These are phyloP conservation scores for Verticillium isaacii DNA, from an alignment of 2,329 filamentous ascomycete genomes.

Conservation along the genomic window DNA sequence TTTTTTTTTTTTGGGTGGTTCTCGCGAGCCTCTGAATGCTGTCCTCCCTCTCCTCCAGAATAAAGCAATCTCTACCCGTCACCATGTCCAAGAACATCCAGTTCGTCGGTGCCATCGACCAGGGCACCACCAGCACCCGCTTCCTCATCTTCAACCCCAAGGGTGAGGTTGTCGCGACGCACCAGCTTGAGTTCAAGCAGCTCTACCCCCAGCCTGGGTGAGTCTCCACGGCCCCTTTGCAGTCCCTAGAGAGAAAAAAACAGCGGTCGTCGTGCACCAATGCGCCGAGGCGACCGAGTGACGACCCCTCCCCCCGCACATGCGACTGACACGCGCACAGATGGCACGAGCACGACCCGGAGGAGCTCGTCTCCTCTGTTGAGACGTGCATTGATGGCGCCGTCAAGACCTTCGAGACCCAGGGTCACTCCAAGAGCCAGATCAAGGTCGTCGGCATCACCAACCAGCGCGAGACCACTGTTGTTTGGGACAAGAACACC, in stretches of 20 bases:
- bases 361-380: slow-evolving; percentile 68
- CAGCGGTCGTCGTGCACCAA: background rate
- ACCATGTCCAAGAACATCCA: slow-evolving; percentile 20
- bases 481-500: slow-evolving; percentile 74
- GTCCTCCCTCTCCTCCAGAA: slow-evolving; percentile 13
- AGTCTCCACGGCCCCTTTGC: slow-evolving; percentile 17
- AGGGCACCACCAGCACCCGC: slow-evolving; percentile 72
- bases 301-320: background rate
- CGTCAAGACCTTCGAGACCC: slow-evolving; percentile 60
- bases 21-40: slow-evolving; percentile 14
- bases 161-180: slow-evolving; percentile 65
- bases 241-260: background rate
- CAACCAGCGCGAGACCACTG: slow-evolving; percentile 77
- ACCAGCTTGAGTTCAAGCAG: slow-evolving; percentile 73
- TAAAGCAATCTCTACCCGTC: background rate
- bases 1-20: background rate
- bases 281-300: background rate
- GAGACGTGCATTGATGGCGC: slow-evolving; percentile 72
- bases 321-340: slow-evolving; percentile 34
- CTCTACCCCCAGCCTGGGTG: slow-evolving; percentile 72
- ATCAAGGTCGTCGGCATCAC: slow-evolving; percentile 77
- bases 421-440: slow-evolving; percentile 61
- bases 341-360: slow-evolving; percentile 82
- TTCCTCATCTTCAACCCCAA: slow-evolving; percentile 73
- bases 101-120: slow-evolving; percentile 75